These are phyloP conservation scores for Skeletonema potamos DNA, from an alignment of 108 stramenopile genomes.

Conservation along the genomic window DNA sequence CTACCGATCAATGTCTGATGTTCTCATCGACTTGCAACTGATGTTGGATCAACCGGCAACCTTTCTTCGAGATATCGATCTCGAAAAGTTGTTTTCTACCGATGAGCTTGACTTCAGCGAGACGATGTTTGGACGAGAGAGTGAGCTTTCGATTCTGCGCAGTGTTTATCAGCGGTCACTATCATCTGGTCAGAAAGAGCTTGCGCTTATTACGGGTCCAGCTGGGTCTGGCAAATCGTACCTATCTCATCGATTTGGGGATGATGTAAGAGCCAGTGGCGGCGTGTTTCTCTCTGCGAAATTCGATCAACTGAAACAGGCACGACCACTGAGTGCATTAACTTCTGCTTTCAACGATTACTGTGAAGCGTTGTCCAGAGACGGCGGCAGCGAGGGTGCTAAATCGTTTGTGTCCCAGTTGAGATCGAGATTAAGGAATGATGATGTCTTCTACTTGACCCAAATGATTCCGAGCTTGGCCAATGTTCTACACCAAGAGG, in stretches of 20 bases:
- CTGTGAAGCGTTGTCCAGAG: neutral
- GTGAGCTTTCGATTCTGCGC: conserved; percentile 3
- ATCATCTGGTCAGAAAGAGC: neutral
- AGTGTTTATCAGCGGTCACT: conserved; percentile 3
- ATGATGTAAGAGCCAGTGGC: neutral
- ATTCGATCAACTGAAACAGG: conserved; percentile 21
- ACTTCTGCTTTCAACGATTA: conserved; percentile 9
- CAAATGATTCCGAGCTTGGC: neutral
- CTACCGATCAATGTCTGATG: conserved; percentile 11
- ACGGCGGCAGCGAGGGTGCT: neutral
- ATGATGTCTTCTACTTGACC: neutral
- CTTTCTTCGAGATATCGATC: conserved; percentile 18
- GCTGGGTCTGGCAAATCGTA: conserved; percentile 26
- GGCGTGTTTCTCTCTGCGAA: conserved; percentile 21
- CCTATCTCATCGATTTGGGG: conserved; percentile 12
- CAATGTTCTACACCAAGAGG: neutral
- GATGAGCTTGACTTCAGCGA: conserved; percentile 2
- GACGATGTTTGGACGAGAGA: conserved; percentile 9
- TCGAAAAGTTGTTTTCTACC: conserved; percentile 8
- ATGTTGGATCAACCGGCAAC: conserved; percentile 25
- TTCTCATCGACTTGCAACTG: conserved; percentile 21
- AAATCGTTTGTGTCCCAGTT: neutral
- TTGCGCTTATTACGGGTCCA: conserved; percentile 3
- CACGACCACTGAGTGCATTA: conserved; percentile 19
- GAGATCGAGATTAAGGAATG: neutral